Base-by-base conservation (phyloP, 345 rosid genomes). In the Syzygium grande region DNA sequence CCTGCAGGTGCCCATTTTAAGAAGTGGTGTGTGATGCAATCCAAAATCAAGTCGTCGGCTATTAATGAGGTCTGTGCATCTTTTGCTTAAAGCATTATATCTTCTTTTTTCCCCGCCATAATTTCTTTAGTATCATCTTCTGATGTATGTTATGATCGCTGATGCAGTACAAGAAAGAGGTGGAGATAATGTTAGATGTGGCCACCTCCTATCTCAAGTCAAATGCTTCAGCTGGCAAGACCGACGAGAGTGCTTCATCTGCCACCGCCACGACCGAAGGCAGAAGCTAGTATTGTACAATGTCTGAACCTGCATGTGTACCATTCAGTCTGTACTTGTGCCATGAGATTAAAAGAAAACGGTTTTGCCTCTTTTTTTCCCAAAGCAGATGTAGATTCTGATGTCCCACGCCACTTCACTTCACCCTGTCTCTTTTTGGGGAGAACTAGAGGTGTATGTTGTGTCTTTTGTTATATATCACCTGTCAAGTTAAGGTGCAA, bases 21-120 rank as follows among this genome's bases (percentile, higher is more conserved):
- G 94, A 97, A 97, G 91, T 97, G 99, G 99, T 97, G 98, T 86
- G 93, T 97, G 84, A 97, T 97, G 99, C 99, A 97, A 89, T 96
- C 98, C 23, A 97, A 97, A 91, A 96, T 96, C 52, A 96, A 88
- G 92, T 83, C 99, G 49, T 98, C 99, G n/a, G 98, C 99, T 17
- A 88, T 95, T 52, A 89, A 90, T 13, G 99, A 97, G 98, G 99
- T 95, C 78, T 30, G 98, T 65, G 68, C 59, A 85, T 86, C 65
- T 51, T 41, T 54, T 84, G 86, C 34, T 46, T 29, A n/a, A 63
- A 19, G 43, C 56, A 56, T 10, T 49, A 52, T 30, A 58, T 46
- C n/a, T 19, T 43, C 29, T 85, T 19, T 27, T 84, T 22, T 29
- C 63, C 84, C 56, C 2, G 4, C 29, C 27, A n/a, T 77, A 55